Evolutionary conservation across 2,329 filamentous ascomycete species (phyloP).

Genomic region (Kalmusia sp.): DNA sequence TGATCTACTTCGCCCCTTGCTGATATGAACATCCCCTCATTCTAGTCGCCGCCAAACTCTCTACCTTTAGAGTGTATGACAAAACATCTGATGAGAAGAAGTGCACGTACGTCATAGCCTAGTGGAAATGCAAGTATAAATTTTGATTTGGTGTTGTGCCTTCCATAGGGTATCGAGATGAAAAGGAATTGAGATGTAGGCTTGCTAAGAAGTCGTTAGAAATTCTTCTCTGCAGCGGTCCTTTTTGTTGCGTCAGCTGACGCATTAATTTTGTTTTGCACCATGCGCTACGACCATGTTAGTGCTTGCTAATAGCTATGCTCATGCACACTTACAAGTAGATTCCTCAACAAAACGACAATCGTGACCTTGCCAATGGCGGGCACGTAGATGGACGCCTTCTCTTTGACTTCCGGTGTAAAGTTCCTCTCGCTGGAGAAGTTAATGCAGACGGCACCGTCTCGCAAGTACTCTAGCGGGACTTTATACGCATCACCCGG

Average conservation of each 20-base stretch:
- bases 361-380: slow-evolving; percentile 98
- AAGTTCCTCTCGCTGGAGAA: slow-evolving; percentile 98
- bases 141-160: slow-evolving; percentile 10
- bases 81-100: no score
- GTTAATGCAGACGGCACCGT: slow-evolving; percentile 98
- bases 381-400: slow-evolving; percentile 95
- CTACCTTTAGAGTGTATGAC: no score
- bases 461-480: slow-evolving; percentile 79
- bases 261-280: slow-evolving; percentile 50
- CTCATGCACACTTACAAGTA: slow-evolving; percentile 69
- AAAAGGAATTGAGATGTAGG: neutral
- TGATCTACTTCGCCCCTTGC: no score
- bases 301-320: slow-evolving; percentile 12
- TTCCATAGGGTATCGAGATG: slow-evolving; percentile 9
- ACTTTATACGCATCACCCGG: slow-evolving; percentile 90
- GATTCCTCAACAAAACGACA: slow-evolving; percentile 84
- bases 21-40: no score
- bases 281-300: slow-evolving; percentile 46
- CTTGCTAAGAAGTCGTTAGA: slow-evolving; percentile 4
- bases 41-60: no score
- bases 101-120: no score
- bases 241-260: slow-evolving; percentile 31
- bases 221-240: slow-evolving; percentile 25
- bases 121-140: no score
- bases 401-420: slow-evolving; percentile 86